These are phyloP conservation scores for Hanseniaspora uvarum DNA, from an alignment of 1,139 yeast species.

Conservation along the genomic window DNA sequence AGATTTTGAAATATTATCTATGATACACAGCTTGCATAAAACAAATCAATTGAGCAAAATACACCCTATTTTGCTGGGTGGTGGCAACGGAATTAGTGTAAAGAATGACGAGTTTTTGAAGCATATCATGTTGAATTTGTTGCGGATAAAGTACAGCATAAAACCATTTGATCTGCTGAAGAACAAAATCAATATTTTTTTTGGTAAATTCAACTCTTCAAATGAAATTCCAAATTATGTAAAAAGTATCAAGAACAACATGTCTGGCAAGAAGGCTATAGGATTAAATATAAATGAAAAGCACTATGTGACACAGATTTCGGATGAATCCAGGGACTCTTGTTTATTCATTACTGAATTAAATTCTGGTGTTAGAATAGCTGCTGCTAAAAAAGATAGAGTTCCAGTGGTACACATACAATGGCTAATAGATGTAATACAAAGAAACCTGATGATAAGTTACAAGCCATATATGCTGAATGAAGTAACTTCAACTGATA, in stretches of 20 bases:
- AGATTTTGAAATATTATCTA: conserved; percentile 2
- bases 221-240: background rate
- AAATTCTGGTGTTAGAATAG: conserved; percentile 13
- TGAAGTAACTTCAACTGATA: background rate
- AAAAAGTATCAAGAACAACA: background rate
- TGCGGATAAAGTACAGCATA: conserved; percentile 8
- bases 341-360: conserved; percentile 13
- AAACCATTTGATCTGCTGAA: conserved; percentile 14
- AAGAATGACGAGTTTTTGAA: conserved; percentile 15
- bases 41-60: conserved; percentile 4
- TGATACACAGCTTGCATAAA: background rate
- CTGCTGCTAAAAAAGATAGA: conserved; percentile 14
- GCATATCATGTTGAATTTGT: conserved; percentile 8
- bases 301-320: conserved; percentile 11
- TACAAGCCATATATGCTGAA: conserved; percentile 12
- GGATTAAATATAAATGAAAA: conserved; percentile 10
- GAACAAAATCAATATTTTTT: conserved; percentile 9
- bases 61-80: conserved; percentile 11
- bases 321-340: conserved; percentile 9
- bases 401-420: conserved; percentile 15
- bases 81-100: conserved; percentile 1
- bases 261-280: background rate
- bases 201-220: conserved; percentile 8
- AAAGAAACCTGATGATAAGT: conserved; percentile 12
- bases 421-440: conserved; percentile 7